Conservation (phyloP, 768 basidiomycete genomes). For the Cyclocybe cylindracea region DNA sequence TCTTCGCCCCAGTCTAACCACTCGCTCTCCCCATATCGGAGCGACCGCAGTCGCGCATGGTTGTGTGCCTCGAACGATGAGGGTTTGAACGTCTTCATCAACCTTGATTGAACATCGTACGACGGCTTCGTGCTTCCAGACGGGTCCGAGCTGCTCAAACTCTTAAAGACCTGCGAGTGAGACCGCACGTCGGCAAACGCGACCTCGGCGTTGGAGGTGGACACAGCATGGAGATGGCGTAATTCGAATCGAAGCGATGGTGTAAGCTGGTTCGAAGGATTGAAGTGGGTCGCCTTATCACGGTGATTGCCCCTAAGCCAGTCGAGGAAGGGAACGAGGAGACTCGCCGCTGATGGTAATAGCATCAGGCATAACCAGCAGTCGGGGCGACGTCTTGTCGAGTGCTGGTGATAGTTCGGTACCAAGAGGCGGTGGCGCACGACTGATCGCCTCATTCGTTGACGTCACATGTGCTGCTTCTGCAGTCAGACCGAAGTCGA, state of each 20-base stretch:
- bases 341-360: constrained; percentile 44
- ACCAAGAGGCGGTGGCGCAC: background rate
- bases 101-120: constrained; percentile 40
- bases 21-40: constrained; percentile 46
- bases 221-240: constrained; percentile 63
- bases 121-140: constrained; percentile 18
- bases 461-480: background rate
- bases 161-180: constrained; percentile 6
- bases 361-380: constrained; percentile 48
- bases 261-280: constrained; percentile 2
- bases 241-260: constrained; percentile 49
- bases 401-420: constrained; percentile 1
- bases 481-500: no score
- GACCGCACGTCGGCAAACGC: constrained; percentile 51
- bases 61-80: constrained; percentile 46
- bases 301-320: constrained; percentile 23
- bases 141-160: constrained; percentile 7
- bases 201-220: constrained; percentile 43
- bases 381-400: background rate
- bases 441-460: background rate
- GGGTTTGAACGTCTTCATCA: constrained; percentile 41
- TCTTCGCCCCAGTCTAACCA: constrained; percentile 71
- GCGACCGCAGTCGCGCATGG: constrained; percentile 45
- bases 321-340: constrained; percentile 45
- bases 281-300: constrained; percentile 4